Evolutionary conservation across 2,329 filamentous ascomycete species (phyloP), one percentile per base, ranked within the genome.

Genomic region (Albifimbria verrucaria): DNA sequence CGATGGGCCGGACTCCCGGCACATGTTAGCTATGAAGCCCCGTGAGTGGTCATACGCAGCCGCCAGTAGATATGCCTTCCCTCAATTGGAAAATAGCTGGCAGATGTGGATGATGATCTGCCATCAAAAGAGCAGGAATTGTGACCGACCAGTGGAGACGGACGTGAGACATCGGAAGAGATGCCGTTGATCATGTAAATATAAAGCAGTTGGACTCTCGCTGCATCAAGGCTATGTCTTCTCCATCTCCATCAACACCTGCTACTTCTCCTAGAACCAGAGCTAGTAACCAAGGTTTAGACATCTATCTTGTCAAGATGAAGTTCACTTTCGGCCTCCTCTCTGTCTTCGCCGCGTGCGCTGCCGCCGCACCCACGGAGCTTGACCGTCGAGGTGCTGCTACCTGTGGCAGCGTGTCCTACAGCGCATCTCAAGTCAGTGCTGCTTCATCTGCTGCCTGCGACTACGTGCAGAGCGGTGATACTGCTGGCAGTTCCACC

Each of bases 391-490:
- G 62, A 18, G 62, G 58, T 18, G 57, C 59, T 22, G 63, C 66
- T 5, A 65, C 50, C 15, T 72, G 69, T 50, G 69, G 69, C n/a
- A 62, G 28, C 47, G 60, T 55, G 39, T 58, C 52, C 7, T 71
- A 71, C 62, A 56, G 58, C 7, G 59, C 62, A 26, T 28, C 52
- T 26, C 61, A 62, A 17, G 63, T 72, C 43, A 55, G 51, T 20
- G 59, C 64, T 2, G 68, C 69, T 15, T 62, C 66, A 47, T 41
- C 53, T 17, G 56, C 60, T 3, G 64, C 67, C 3, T 69, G 66
- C 55, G 7, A 49, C 10, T 56, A 62, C 39, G 62, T 66, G 46
- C 52, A 49, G 42, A 46, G 49, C 15, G 59, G 51, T n/a, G 55
- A 53, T 20, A 62, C 54, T 1, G 62, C 63, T 17, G 68, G 68